Evolutionary conservation across 768 basidiomycete species (phyloP).

Genomic region (Boletellus ananas): DNA sequence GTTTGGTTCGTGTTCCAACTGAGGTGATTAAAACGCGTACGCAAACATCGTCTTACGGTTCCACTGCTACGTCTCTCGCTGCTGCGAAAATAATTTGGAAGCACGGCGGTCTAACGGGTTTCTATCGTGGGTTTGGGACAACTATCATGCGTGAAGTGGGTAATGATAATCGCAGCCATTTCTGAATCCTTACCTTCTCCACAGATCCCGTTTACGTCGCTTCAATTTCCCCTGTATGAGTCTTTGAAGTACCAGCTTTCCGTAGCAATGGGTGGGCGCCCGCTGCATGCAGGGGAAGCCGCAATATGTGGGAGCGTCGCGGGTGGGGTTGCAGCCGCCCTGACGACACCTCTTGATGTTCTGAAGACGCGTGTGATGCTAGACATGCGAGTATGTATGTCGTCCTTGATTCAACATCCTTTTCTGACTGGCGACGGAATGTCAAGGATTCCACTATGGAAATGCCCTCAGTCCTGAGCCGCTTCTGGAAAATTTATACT

Average conservation of each 20-base stretch:
- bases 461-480: conserved; percentile 51
- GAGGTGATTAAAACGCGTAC: conserved; percentile 94
- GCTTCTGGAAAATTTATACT: conserved; percentile 63
- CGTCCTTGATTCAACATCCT: not conserved
- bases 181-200: conserved; percentile 1
- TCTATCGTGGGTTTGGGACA: conserved; percentile 84
- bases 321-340: conserved; percentile 83
- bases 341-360: conserved; percentile 94
- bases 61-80: conserved; percentile 55
- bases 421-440: not conserved
- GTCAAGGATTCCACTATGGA: conserved; percentile 48
- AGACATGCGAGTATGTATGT: conserved; percentile 64
- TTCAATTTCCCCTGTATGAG: conserved; percentile 97
- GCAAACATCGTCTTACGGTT: conserved; percentile 79
- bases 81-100: conserved; percentile 54
- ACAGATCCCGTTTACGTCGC: conserved; percentile 93
- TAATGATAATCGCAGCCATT: not conserved
- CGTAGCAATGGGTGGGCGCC: conserved; percentile 46
- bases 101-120: conserved; percentile 68
- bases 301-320: conserved; percentile 89
- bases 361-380: conserved; percentile 98
- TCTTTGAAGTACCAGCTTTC: conserved; percentile 71
- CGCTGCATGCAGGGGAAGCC: conserved; percentile 67
- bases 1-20: conserved; percentile 90
- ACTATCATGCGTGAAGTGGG: conserved; percentile 68